Evolutionary conservation across 495 filamentous ascomycete species (phyloP), one percentile per base, ranked within the genome.

Genomic region (Penicillium cataractarum): DNA sequence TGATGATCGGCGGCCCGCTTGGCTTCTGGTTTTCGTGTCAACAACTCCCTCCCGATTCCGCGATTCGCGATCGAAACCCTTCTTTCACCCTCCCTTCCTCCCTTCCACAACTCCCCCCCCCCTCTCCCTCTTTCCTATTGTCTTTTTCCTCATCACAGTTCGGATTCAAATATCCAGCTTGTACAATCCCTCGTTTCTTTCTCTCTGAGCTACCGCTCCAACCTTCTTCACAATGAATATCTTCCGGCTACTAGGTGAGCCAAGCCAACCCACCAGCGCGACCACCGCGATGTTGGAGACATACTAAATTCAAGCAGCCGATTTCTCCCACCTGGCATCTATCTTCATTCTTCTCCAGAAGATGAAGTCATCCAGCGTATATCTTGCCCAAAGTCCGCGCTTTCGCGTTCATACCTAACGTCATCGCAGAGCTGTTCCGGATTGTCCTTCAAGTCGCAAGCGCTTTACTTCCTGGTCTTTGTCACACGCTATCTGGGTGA

Each of bases 391-490:
- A 9, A 9, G 26, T 29, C 54, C 13, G 54, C 48, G 39, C 22
- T 6, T 32, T 26, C 21, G 44, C 37, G 31, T 33, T 31, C 33
- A 58, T 63, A 39, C 6, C 51, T 54, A 71, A 55, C 10, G 33
- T 8, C 33, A 37, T 53, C 31, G 49, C 81, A 99, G 95, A 96
- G 92, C 82, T 97, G 93, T 69, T 89, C 94, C 13, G 95, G 95
- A 62, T 90, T 99, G 77, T 98, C 95, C 6, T 97, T 98, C 84
- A 98, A 98, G 76, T 97, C 95, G 55, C 95, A 99, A 83, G 89
- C 87, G 27, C 81, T 99, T 39, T 99, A 99, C 78, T 77, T 98
- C 63, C 80, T 96, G 39, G 96, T 99, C 58, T 99, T 98, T 76
- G 70, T 93, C 24, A 94, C 93, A 51, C 86, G 95, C 61, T 99